Percentiles rank a stretch among this genome's conserved stretches.
Conservation (phyloP, 2,329 filamentous ascomycete species). For the Colletotrichum sp. region DNA sequence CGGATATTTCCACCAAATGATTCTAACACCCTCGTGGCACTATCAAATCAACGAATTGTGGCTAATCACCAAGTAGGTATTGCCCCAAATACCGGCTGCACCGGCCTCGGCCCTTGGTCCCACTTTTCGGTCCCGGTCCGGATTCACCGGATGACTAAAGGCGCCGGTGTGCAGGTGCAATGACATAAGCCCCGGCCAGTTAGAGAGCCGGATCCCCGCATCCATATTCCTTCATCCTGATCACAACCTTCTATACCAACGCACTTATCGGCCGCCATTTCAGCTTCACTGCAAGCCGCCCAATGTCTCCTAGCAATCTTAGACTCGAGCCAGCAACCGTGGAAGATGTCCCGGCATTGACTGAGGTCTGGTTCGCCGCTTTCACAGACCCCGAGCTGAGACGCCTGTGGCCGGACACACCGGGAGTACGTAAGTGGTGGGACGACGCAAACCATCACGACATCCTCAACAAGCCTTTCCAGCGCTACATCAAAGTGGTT, state of each 20-base stretch:
- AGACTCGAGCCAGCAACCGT: background rate
- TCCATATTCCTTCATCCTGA: background rate
- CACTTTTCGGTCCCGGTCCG: background rate
- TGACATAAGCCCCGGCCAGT: background rate
- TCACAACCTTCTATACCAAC: background rate
- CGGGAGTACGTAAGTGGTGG: conserved; percentile 16
- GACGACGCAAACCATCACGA: conserved; percentile 9
- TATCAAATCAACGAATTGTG: background rate
- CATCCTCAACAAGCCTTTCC: conserved; percentile 1
- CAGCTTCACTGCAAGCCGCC: background rate
- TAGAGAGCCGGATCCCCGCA: background rate
- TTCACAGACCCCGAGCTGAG: conserved; percentile 8
- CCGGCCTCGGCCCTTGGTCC: background rate
- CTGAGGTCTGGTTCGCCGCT: conserved; percentile 17
- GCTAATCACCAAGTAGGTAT: background rate
- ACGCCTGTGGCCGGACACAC: conserved; percentile 12
- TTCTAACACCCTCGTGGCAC: background rate
- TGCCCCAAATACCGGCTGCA: background rate
- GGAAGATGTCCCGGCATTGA: conserved; percentile 4
- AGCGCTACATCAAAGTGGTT: conserved; percentile 14
- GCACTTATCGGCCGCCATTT: background rate
- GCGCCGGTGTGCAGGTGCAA: background rate
- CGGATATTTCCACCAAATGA: background rate
- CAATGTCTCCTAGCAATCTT: background rate
- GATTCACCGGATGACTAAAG: background rate